A percentile compares a stretch with the other conserved stretches of the same genome.
phyloP scores from a whole-genome alignment of 2,329 filamentous ascomycete genomes.

The Alternaria metachromatica region DNA sequence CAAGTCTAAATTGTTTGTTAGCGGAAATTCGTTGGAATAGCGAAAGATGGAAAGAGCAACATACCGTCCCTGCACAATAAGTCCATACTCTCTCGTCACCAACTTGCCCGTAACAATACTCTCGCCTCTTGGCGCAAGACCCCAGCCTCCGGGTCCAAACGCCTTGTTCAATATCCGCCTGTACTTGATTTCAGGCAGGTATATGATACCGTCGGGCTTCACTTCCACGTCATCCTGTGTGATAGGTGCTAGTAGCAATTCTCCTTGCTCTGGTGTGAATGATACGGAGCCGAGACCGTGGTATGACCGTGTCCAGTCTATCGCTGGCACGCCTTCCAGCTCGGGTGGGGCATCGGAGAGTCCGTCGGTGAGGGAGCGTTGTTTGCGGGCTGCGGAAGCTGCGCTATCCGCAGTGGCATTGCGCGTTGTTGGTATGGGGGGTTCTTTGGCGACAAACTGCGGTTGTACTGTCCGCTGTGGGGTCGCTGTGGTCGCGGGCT shows the following conservation, averaged over 20 bases:
- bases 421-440: slow-evolving; percentile 43
- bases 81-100: slow-evolving; percentile 89
- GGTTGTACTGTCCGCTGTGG: slow-evolving; percentile 38
- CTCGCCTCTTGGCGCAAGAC: slow-evolving; percentile 85
- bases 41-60: slow-evolving; percentile 44
- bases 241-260: slow-evolving; percentile 72
- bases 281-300: slow-evolving; percentile 75
- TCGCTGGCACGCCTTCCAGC: slow-evolving; percentile 59
- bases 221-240: slow-evolving; percentile 84
- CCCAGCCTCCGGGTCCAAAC: slow-evolving; percentile 96
- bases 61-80: slow-evolving; percentile 86
- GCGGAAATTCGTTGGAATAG: no score
- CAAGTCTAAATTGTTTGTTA: slow-evolving; percentile 67
- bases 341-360: slow-evolving; percentile 58
- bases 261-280: slow-evolving; percentile 73
- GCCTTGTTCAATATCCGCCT: slow-evolving; percentile 85
- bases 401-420: slow-evolving; percentile 35
- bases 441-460: slow-evolving; percentile 38
- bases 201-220: slow-evolving; percentile 96
- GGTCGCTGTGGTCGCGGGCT: slow-evolving; percentile 20
- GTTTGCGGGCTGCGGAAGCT: slow-evolving; percentile 32
- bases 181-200: slow-evolving; percentile 98
- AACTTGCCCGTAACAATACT: slow-evolving; percentile 81
- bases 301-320: slow-evolving; percentile 86
- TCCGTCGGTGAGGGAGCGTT: slow-evolving; percentile 56